Evolutionary conservation across 129 eudicot genomes (phyloP).

Genomic region (Sambucus nigra): DNA sequence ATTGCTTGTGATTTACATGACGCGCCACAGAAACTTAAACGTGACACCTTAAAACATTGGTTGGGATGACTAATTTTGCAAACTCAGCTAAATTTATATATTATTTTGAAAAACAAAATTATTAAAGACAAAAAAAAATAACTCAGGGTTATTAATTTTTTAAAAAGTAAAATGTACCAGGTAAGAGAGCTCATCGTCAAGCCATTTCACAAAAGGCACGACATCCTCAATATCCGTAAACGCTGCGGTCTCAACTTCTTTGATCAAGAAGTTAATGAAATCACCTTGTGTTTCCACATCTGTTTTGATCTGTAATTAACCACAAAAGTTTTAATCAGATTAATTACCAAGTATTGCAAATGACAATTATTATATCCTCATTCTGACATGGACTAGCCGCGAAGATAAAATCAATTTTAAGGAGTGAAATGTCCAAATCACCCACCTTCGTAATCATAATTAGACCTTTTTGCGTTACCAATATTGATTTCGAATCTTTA

Average conservation of each 20-base stretch:
- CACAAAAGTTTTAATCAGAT: no score
- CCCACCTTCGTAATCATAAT: constrained; percentile 14
- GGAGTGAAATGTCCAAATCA: constrained; percentile 21
- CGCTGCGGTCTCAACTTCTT: constrained; percentile 86
- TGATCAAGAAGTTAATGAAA: constrained; percentile 78
- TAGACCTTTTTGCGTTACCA: constrained; percentile 15
- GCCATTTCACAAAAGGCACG: constrained; percentile 96
- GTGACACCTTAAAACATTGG: no score
- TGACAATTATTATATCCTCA: not conserved
- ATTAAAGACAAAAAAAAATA: no score
- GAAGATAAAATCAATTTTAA: not conserved
- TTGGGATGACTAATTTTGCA: no score
- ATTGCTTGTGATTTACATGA: no score
- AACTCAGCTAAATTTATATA: no score
- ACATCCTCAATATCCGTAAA: constrained; percentile 89
- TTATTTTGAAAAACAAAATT: no score
- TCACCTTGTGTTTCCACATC: constrained; percentile 98
- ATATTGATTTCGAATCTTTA: constrained; percentile 29
- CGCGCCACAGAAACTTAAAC: no score
- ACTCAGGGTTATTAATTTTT: no score
- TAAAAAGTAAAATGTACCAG: constrained; percentile 45
- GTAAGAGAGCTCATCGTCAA: constrained; percentile 89
- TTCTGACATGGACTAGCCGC: not conserved
- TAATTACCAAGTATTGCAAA: no score
- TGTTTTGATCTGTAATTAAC: constrained; percentile 66